Evolutionary conservation across 2,329 filamentous ascomycete species (phyloP), one percentile per base, ranked within the genome.

Genomic region (Penicillium sp.): DNA sequence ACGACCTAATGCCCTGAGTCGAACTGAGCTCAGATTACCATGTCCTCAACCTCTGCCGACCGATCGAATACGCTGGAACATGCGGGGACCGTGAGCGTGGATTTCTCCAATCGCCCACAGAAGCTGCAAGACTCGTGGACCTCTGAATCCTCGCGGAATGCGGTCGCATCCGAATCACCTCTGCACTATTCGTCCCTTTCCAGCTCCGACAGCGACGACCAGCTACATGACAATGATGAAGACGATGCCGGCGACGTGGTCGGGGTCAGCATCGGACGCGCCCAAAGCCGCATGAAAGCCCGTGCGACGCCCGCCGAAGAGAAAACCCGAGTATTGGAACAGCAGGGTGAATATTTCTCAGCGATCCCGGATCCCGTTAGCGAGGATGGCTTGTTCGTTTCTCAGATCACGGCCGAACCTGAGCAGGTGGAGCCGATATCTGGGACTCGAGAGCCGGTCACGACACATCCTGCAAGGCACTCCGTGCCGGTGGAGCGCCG

Each of bases 201-300:
- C 1, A 66, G 64, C 54, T 66, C 65, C 45, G 66, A 69, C 31
- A 67, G 63, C 54, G 66, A 69, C 33, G 66, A 64, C 44, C 18
- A 13, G 38, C 5, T 42, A 57, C 8, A 60, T 41, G 55, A 58
- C 9, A 61, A 57, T 7, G 60, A 66, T 25, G 66, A 68, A 38
- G 69, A 70, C 52, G 67, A 64, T 42, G 68, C 66, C 33, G 58
- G 66, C 47, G 64, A 66, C 10, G 71, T 81, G 29, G 73, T 84
- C 56, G 81, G 80, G 2, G 73, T 84, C 59, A 83, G 81, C 61
- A 82, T 84, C 54, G 74, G 80, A 51, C 73, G 72, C 33, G 72
- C 75, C 37, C 81, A 84, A 63, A 80, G 75, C 43, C 75, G 77
- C 38, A 70, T 83, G 62, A 78, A 74, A 31, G 80, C 79, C 15